Evolutionary conservation across 441 rosid genomes (phyloP), one percentile per base, ranked within the genome.

Genomic region (Isatis lusitanica): DNA sequence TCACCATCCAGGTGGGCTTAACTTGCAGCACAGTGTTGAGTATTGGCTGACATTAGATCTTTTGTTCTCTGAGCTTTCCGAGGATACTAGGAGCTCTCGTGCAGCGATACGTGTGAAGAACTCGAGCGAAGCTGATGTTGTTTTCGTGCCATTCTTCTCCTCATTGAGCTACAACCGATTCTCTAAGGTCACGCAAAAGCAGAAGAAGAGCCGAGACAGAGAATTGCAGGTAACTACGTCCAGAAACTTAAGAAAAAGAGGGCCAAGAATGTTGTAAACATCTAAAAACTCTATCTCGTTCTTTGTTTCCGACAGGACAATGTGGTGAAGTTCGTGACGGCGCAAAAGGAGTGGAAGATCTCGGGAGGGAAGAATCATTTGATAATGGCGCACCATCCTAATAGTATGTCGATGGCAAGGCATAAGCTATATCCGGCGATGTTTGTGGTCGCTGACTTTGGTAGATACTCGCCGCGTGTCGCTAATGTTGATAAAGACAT

Each of bases 1-100:
- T 0, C 63, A 60, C 2, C 87, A 94, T 75, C 94, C 98, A 6
- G 97, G 97, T 55, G 97, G 96, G 35, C 86, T 92, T 81, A 94
- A 92, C 77, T 74, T 90, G 91, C 98, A 94, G 21, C 98, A 94
- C 35, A 94, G 98, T 71, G 82, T 90, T 52, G 98, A 92, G 70
- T 92, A 90, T 75, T 94, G 98, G 98, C 80, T 94, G 12, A 90
- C 97, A 15, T 43, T 92, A 68, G 96, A 92, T 79, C 90, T 92
- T 28, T 87, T 92, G 43, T 85, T 87, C 70, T 88, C 94, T 2
- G 96, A 92, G 75, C 46, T 82, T 62, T 78, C 87, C 7, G 76
- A 75, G n/a, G 77, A 78, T 52, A 76, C 87, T 21, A 80, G 83
- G 9, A 53, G 28, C 66, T 81, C 84, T 42, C 81, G 81, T 28